Evolutionary conservation across 768 basidiomycete genomes (phyloP).

Genomic region (Lactifluus volemus): DNA sequence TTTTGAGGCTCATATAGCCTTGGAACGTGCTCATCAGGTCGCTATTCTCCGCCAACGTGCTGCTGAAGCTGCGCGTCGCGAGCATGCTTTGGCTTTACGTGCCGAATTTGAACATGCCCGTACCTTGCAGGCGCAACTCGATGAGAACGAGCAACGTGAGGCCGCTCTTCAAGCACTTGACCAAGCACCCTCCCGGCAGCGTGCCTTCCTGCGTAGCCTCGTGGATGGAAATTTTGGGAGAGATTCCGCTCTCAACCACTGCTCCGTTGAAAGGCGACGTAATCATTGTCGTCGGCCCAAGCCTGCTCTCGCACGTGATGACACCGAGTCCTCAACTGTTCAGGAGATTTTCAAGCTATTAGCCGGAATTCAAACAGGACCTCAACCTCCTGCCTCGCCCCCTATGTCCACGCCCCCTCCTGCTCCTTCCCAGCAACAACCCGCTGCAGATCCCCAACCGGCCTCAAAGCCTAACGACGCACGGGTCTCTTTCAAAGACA

Average conservation of each 20-base stretch:
- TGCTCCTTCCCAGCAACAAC: not conserved
- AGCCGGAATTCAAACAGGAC: not conserved
- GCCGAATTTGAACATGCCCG: not conserved
- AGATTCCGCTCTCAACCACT: not conserved
- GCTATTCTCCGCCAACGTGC: constrained; percentile 2
- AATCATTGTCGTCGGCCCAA: too few species aligned
- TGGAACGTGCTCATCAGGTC: not conserved
- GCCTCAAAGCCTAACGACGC: not conserved
- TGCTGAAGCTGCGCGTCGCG: not conserved
- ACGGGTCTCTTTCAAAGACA: not conserved
- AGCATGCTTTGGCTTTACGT: not conserved
- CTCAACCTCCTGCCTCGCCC: not conserved
- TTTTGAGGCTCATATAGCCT: not conserved
- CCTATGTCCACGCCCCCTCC: not conserved
- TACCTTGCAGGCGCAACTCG: not conserved
- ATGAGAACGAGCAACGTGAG: not conserved
- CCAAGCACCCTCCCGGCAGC: not conserved
- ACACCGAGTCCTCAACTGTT: not conserved
- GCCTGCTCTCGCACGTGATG: not conserved
- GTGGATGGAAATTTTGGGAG: not conserved
- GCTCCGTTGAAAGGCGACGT: not conserved
- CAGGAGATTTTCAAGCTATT: not conserved
- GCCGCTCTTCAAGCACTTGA: not conserved
- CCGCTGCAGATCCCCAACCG: not conserved
- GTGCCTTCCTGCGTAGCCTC: not conserved